These are phyloP conservation scores for Hibiscus syriacus DNA, from an alignment of 345 rosid species.

Conservation along the genomic window DNA sequence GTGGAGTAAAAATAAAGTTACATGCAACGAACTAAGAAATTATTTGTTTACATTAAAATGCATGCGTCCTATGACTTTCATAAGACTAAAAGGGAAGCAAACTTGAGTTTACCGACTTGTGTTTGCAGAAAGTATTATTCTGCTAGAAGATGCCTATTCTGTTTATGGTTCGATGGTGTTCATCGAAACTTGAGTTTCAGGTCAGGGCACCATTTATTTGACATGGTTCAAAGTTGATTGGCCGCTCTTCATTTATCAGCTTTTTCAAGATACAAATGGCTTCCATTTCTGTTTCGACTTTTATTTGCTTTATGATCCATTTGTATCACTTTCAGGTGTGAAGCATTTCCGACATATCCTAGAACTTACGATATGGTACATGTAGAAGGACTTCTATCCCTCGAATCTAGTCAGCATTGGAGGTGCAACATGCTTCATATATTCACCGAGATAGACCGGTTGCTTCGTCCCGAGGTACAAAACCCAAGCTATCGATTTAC, in stretches of 20 bases:
- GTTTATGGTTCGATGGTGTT: neutral
- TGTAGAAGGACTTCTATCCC: constrained; percentile 71
- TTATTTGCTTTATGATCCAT: neutral
- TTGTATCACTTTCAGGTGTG: constrained; percentile 60
- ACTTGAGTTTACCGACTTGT: neutral
- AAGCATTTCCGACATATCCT: constrained; percentile 92
- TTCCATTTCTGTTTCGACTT: neutral
- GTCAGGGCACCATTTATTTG: neutral
- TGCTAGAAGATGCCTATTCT: neutral
- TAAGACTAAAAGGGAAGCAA: neutral
- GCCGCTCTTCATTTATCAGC: neutral
- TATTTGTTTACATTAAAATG: neutral
- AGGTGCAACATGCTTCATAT: constrained; percentile 52
- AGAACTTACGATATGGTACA: constrained; percentile 95
- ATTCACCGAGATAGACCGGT: constrained; percentile 76
- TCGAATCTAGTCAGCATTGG: constrained; percentile 37
- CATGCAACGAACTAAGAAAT: neutral
- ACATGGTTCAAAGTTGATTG: neutral
- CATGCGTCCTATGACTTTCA: neutral
- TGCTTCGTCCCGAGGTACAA: constrained; percentile 97
- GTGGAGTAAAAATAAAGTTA: neutral
- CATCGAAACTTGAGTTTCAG: neutral
- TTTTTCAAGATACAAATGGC: neutral
- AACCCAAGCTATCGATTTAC: neutral
- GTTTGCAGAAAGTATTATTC: neutral